Evolutionary conservation across 306 rosid species (phyloP), one percentile per base, ranked within the genome.

Genomic region (Biancaea sappan): DNA sequence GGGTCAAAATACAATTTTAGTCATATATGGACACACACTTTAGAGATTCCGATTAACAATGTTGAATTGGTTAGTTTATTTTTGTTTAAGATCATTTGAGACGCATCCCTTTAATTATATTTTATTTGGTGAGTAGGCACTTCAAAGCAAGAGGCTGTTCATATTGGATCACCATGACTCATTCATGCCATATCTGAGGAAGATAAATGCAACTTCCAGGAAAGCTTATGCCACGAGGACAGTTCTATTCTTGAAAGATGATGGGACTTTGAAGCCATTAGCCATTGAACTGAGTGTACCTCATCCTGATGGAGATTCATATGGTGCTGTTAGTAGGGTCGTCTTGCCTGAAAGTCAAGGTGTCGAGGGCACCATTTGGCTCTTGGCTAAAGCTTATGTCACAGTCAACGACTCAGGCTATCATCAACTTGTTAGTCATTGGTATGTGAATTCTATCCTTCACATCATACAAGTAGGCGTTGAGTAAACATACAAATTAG

Each of bases 351-450:
- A 83, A 32, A 80, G 80, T 1, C 47, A 75, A 62, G 96, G 97
- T 4, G 80, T 88, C 58, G 81, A 89, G 47, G 73, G 84, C 15
- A 84, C 89, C 51, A 74, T 85, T 51, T 91, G 98, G 98, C 84
- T 86, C 29, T 62, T 91, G 6, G 98, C 97, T 8, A 93, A 93
- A 76, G 97, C 92, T 71, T 93, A 87, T 65, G 98, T 89, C 2
- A 64, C 79, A 10, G 82, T 88, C 10, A 87, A 89, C 46, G 98
- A 89, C 70, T 81, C 96, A 8, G 91, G 98, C 58, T 83, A 86
- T 50, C 98, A 93, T 88, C 96, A 89, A 67, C 96, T 93, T 14
- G 57, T 89, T 75, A 87, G 94, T 78, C 97, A 93, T 54, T 93
- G 97, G 98, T 93, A 84, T 12, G 19, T 12, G 19, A 63, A 19